A percentile compares a stretch with the other conserved stretches of the same genome.
phyloP scores from a whole-genome alignment of 768 basidiomycete species.

The Suillus weaverae region DNA sequence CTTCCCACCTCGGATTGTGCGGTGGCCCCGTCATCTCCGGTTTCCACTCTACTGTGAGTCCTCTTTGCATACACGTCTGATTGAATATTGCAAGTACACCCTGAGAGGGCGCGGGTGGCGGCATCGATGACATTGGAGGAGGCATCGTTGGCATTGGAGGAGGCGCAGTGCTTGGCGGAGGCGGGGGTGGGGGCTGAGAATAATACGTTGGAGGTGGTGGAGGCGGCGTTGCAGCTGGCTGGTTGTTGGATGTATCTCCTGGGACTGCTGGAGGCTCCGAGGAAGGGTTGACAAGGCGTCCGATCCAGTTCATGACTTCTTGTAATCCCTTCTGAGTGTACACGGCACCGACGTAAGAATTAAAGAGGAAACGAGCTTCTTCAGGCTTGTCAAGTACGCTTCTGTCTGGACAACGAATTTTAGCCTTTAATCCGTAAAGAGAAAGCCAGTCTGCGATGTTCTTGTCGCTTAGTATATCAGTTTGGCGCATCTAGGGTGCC shows the following conservation, averaged over 20 bases:
- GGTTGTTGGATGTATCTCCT: constrained; percentile 12
- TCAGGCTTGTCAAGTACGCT: constrained; percentile 37
- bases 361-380: constrained; percentile 54
- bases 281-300: constrained; percentile 52
- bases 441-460: constrained; percentile 51
- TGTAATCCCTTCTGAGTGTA: constrained; percentile 55
- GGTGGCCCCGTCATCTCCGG: constrained; percentile 48
- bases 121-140: constrained; percentile 21
- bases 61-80: constrained; percentile 52
- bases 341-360: constrained; percentile 67
- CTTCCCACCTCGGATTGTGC: constrained; percentile 59
- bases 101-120: constrained; percentile 22
- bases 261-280: constrained; percentile 25
- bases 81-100: constrained; percentile 51
- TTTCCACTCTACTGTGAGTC: constrained; percentile 45
- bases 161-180: constrained; percentile 19
- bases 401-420: constrained; percentile 47
- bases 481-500: constrained; percentile 24
- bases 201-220: constrained; percentile 26
- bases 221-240: constrained; percentile 12
- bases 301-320: constrained; percentile 57
- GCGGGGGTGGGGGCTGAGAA: constrained; percentile 10
- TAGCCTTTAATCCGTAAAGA: constrained; percentile 51
- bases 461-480: constrained; percentile 35
- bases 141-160: constrained; percentile 22